phyloP scores from a whole-genome alignment of 1,284 basidiomycete species.

The Earliella scabrosa region DNA sequence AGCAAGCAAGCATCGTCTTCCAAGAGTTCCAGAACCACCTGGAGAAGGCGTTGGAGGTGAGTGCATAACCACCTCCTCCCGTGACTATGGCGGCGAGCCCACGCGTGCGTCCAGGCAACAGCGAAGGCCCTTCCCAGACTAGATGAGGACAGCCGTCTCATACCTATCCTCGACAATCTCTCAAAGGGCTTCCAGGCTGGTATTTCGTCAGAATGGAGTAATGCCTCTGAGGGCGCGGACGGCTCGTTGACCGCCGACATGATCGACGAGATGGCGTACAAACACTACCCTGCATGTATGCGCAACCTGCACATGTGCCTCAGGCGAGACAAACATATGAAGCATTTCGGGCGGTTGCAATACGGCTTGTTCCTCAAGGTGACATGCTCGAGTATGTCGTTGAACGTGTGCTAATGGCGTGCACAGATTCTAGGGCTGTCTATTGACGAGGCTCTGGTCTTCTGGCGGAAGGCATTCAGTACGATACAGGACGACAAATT shows the following conservation, averaged over 20 bases:
- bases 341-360: conserved; percentile 92
- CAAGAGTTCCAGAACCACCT: conserved; percentile 85
- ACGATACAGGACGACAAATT: conserved; percentile 92
- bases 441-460: conserved; percentile 92
- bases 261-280: conserved; percentile 86
- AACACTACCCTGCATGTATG: conserved; percentile 98
- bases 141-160: conserved; percentile 92
- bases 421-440: conserved; percentile 88
- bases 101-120: conserved; percentile 62
- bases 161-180: conserved; percentile 92
- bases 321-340: conserved; percentile 83
- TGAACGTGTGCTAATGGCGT: conserved; percentile 1
- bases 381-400: not conserved
- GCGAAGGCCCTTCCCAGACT: conserved; percentile 90
- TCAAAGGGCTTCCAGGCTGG: conserved; percentile 95
- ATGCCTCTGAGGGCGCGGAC: conserved; percentile 54
- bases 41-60: conserved; percentile 82
- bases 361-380: conserved; percentile 97
- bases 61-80: conserved; percentile 23
- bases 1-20: conserved; percentile 88
- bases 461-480: conserved; percentile 92
- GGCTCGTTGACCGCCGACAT: conserved; percentile 89
- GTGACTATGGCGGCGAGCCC: conserved; percentile 2
- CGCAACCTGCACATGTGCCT: conserved; percentile 86
- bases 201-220: conserved; percentile 81